These are phyloP conservation scores for Leavenworthia alabamica DNA, from an alignment of 345 rosid species.

Conservation along the genomic window DNA sequence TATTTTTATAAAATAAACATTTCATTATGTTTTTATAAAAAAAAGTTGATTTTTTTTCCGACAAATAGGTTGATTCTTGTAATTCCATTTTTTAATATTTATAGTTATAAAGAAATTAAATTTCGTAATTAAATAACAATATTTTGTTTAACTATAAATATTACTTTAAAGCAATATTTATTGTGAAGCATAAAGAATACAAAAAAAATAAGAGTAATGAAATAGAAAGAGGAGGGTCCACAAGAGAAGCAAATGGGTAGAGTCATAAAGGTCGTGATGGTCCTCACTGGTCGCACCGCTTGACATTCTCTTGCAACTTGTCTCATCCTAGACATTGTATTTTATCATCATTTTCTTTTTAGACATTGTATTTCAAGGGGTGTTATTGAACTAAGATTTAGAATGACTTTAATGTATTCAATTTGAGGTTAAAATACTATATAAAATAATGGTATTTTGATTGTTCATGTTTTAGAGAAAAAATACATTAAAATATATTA, in stretches of 20 bases:
- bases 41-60: neutral
- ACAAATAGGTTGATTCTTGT: neutral
- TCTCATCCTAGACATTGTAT: constrained; percentile 13
- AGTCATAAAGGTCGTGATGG: constrained; percentile 24
- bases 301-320: constrained; percentile 25
- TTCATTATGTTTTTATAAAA: too few species aligned
- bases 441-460: too few species aligned
- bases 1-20: neutral
- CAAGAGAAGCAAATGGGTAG: constrained; percentile 21
- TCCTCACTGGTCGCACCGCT: constrained; percentile 25
- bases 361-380: too few species aligned
- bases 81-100: neutral
- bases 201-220: neutral
- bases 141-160: neutral
- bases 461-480: too few species aligned
- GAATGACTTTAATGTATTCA: too few species aligned
- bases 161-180: neutral
- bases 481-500: too few species aligned
- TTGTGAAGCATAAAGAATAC: neutral
- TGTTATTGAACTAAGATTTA: too few species aligned
- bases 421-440: too few species aligned
- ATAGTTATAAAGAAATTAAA: neutral
- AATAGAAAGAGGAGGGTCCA: constrained; percentile 9
- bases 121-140: neutral
- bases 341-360: too few species aligned